Base-by-base conservation (phyloP, 2,329 filamentous ascomycete species). In the Alternaria alternata region DNA sequence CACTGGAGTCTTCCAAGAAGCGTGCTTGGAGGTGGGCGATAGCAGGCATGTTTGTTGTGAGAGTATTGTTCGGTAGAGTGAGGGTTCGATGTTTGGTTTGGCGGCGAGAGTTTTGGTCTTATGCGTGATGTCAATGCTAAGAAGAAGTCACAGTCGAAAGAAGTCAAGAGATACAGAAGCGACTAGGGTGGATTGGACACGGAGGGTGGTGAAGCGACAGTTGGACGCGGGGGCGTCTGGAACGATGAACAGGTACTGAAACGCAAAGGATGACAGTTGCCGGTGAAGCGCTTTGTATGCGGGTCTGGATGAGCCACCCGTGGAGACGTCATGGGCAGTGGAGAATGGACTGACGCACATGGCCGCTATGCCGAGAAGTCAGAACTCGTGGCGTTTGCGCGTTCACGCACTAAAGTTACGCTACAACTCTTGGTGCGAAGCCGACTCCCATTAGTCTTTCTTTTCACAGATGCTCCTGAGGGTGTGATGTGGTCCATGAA, bases 251-350 rank as follows among this genome's bases (percentile, higher is more conserved):
- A 34, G 26, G 54, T 54, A 60, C 41, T 68, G 58, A 59, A 63
- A 63, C 57, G 62, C 63, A 53, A 4, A 22, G 57, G 51, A 62
- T 59, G 51, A 28, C 32, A n/a, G 44, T 51, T 60, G 55, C 66
- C 42, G 60, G 51, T 59, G 61, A 63, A 66, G 66, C 65, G 59
- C 65, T 69, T 68, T 69, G 67, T 69, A 69, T 64, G 58, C 65
- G 62, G 54, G 64, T 46, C 59, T 60, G 51, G 46, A 51, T 51
- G 49, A 57, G 44, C 52, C 51, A 55, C 39, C 32, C 59, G 61
- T 58, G 57, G 55, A 64, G 61, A 64, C 66, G 65, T 69, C 66
- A 67, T 61, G 58, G 48, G 54, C 8, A 24, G 49, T 57, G 42
- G 48, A 61, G 48, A 51, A 59, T n/a, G 34, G 51, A 59, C 56